A percentile compares a stretch with the other conserved stretches of the same genome.
Conservation (phyloP, 345 rosid genomes). For the Rhodomyrtus tomentosa region DNA sequence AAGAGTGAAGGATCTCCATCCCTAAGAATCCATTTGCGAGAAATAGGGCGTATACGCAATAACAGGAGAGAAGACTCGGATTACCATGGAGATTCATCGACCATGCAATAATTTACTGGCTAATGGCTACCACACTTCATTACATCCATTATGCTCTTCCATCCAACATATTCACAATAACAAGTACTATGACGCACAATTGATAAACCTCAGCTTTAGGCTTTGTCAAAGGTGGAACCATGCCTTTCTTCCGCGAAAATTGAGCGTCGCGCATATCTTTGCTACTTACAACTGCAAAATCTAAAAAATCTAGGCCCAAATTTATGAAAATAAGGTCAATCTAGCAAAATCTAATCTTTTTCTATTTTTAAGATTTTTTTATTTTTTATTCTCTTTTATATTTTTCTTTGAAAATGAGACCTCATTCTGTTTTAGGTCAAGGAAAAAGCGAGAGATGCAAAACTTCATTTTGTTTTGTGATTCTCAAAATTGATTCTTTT, state of each 20-base stretch:
- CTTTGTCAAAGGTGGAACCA: background rate
- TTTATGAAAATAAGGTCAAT: too few species aligned
- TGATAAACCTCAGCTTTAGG: background rate
- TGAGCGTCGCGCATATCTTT: background rate
- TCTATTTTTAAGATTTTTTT: too few species aligned
- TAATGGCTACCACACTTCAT: background rate
- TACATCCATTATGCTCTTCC: background rate
- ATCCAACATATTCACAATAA: background rate
- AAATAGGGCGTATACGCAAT: background rate
- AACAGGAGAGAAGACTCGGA: background rate
- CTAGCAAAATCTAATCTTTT: too few species aligned
- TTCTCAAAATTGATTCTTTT: too few species aligned
- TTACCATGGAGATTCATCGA: background rate
- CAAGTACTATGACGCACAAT: background rate
- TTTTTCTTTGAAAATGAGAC: too few species aligned
- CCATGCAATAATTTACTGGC: background rate
- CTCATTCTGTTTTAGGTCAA: too few species aligned
- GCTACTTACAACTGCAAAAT: too few species aligned
- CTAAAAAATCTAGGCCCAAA: too few species aligned
- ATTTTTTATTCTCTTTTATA: too few species aligned
- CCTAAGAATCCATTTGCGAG: background rate
- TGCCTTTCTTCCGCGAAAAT: background rate
- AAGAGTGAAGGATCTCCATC: background rate
- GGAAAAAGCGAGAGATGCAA: too few species aligned
- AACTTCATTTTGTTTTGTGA: too few species aligned